phyloP scores from a whole-genome alignment of 1,284 basidiomycete genomes.

The Ustilago vetiveriae region DNA sequence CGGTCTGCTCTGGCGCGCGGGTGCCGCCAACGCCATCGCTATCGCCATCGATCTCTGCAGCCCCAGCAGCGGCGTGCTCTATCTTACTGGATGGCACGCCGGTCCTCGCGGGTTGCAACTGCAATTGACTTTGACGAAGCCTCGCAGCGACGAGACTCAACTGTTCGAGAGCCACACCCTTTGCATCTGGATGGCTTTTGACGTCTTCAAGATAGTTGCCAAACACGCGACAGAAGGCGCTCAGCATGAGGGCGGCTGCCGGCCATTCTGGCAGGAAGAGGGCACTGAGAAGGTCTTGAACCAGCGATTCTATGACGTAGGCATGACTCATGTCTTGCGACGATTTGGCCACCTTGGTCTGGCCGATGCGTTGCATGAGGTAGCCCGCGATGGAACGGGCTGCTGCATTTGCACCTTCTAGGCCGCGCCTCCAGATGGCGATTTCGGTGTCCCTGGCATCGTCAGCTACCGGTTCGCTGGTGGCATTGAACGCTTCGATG shows the following conservation, averaged over 20 bases:
- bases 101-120: constrained; percentile 7
- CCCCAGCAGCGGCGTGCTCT: background rate
- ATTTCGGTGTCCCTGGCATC: constrained; percentile 34
- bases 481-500: constrained; percentile 32
- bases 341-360: constrained; percentile 54
- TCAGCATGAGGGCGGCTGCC: constrained; percentile 78
- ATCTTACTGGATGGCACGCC: background rate
- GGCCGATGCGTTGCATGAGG: constrained; percentile 73
- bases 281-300: constrained; percentile 86
- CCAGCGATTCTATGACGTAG: constrained; percentile 85
- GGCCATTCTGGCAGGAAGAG: constrained; percentile 97
- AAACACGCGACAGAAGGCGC: constrained; percentile 56
- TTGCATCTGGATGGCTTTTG: constrained; percentile 72
- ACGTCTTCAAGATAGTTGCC: constrained; percentile 74
- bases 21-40: too few relatives aligned
- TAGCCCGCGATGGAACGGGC: constrained; percentile 81
- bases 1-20: background rate
- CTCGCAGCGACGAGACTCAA: constrained; percentile 88
- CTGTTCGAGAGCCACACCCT: constrained; percentile 89
- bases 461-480: constrained; percentile 10
- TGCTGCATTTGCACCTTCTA: constrained; percentile 51
- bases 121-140: constrained; percentile 70
- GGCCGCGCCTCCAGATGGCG: constrained; percentile 36
- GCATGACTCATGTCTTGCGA: constrained; percentile 72
- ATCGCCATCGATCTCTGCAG: background rate